Conservation (phyloP, 805 yeast genomes). For the Metschnikowia baotianmanensis region DNA sequence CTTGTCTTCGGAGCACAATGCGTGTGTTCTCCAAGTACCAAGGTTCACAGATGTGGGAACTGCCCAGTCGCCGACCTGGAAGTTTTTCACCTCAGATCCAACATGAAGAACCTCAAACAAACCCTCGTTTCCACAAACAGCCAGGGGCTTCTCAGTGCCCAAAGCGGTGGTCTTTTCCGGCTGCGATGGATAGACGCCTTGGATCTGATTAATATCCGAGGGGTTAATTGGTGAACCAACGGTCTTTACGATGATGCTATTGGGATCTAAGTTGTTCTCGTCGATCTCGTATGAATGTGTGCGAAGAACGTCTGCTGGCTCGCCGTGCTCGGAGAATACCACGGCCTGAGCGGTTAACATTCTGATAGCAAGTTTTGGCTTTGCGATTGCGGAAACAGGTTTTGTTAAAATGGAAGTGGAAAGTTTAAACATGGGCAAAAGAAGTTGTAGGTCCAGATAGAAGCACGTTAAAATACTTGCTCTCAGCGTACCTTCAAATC, state of each 20-base stretch:
- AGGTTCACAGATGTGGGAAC: constrained; percentile 73
- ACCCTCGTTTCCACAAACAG: constrained; percentile 23
- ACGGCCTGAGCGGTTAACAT: constrained; percentile 62
- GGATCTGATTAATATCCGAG: constrained; percentile 45
- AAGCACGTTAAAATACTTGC: not conserved
- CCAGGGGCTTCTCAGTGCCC: constrained; percentile 45
- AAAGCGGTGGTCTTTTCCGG: constrained; percentile 51
- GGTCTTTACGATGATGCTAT: constrained; percentile 31
- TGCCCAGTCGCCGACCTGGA: constrained; percentile 68
- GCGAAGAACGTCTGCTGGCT: constrained; percentile 53
- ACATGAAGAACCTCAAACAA: constrained; percentile 20
- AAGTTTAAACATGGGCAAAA: constrained; percentile 13
- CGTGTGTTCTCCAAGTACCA: constrained; percentile 92
- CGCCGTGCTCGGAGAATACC: constrained; percentile 67
- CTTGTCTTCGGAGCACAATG: constrained; percentile 49
- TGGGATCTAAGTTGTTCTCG: constrained; percentile 39
- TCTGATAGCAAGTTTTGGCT: constrained; percentile 11
- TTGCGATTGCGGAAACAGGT: constrained; percentile 7
- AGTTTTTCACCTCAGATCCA: constrained; percentile 16
- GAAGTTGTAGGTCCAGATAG: not conserved
- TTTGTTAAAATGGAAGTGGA: constrained; percentile 6
- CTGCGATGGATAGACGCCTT: constrained; percentile 46
- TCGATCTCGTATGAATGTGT: constrained; percentile 53
- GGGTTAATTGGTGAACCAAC: constrained; percentile 45
- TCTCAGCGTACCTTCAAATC: not conserved